Percentiles rank a stretch among this genome's conserved stretches.
Evolutionary conservation across 805 yeast genomes (phyloP).

Genomic region (Cyberlindnera amylophila): DNA sequence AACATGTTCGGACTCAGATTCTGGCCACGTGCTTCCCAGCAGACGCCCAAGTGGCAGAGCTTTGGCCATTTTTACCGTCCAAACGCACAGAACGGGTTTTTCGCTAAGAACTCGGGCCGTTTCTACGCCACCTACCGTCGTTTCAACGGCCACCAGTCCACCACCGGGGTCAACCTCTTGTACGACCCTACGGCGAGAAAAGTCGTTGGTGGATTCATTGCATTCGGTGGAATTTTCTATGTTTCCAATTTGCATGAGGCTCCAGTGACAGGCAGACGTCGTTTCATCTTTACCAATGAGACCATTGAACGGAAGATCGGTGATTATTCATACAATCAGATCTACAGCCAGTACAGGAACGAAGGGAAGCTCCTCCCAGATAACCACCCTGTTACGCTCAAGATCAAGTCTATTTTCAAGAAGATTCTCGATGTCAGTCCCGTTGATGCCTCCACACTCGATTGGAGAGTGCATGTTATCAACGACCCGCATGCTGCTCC

Average conservation of each 20-base stretch:
- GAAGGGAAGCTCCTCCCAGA: slow-evolving; percentile 51
- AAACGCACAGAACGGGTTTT: slow-evolving; percentile 8
- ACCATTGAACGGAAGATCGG: slow-evolving; percentile 64
- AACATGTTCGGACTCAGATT: slow-evolving; percentile 4
- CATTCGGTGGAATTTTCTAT: slow-evolving; percentile 35
- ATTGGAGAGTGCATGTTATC: slow-evolving; percentile 83
- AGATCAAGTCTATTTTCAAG: slow-evolving; percentile 60
- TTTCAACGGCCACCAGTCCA: slow-evolving; percentile 29
- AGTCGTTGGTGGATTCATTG: slow-evolving; percentile 32
- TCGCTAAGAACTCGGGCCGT: slow-evolving; percentile 8
- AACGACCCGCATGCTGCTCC: slow-evolving; percentile 74
- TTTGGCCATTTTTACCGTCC: slow-evolving; percentile 11
- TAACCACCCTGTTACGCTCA: slow-evolving; percentile 52
- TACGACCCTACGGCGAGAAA: slow-evolving; percentile 30
- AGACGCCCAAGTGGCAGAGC: background rate
- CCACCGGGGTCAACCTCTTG: slow-evolving; percentile 10
- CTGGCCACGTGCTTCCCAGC: background rate
- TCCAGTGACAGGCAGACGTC: slow-evolving; percentile 68
- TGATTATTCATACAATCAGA: slow-evolving; percentile 55
- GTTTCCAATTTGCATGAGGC: slow-evolving; percentile 67
- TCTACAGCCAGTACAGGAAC: slow-evolving; percentile 48
- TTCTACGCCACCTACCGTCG: slow-evolving; percentile 38
- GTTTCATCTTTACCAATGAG: slow-evolving; percentile 70
- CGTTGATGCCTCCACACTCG: slow-evolving; percentile 30
- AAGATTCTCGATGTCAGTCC: slow-evolving; percentile 58